These are phyloP conservation scores for Orbilia ellipsospora DNA, from an alignment of 2,329 filamentous ascomycete genomes.

Conservation along the genomic window DNA sequence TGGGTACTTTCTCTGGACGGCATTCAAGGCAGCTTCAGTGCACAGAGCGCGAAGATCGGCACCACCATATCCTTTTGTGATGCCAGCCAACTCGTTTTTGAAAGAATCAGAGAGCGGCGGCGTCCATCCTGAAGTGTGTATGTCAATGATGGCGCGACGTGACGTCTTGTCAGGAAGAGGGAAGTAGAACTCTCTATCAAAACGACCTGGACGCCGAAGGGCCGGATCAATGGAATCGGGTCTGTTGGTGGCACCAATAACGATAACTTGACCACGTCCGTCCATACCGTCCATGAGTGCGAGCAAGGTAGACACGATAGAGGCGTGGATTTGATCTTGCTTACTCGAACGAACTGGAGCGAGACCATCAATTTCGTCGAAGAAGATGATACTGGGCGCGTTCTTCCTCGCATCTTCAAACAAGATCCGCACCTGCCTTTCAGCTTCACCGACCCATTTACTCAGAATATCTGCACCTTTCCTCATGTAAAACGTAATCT, in stretches of 20 bases:
- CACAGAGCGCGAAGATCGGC: slow-evolving; percentile 93
- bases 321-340: slow-evolving; percentile 98
- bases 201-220: slow-evolving; percentile 90
- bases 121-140: slow-evolving; percentile 95
- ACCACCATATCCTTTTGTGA: slow-evolving; percentile 96
- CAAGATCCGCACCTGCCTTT: slow-evolving; percentile 89
- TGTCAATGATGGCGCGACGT: slow-evolving; percentile 87
- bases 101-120: slow-evolving; percentile 77
- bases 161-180: slow-evolving; percentile 84
- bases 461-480: slow-evolving; percentile 97
- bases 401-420: slow-evolving; percentile 96
- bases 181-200: slow-evolving; percentile 98
- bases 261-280: slow-evolving; percentile 95
- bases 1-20: slow-evolving; percentile 93
- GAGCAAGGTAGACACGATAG: slow-evolving; percentile 93
- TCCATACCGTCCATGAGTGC: slow-evolving; percentile 99
- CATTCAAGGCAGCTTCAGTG: slow-evolving; percentile 94
- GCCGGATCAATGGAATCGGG: slow-evolving; percentile 97
- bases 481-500: slow-evolving; percentile 99
- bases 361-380: slow-evolving; percentile 95
- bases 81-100: slow-evolving; percentile 83
- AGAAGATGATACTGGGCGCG: slow-evolving; percentile 99
- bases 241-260: slow-evolving; percentile 97
- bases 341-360: slow-evolving; percentile 97
- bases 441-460: slow-evolving; percentile 99